Base-by-base conservation (phyloP, 1,284 basidiomycete genomes). In the Rhodotorula sp. region DNA sequence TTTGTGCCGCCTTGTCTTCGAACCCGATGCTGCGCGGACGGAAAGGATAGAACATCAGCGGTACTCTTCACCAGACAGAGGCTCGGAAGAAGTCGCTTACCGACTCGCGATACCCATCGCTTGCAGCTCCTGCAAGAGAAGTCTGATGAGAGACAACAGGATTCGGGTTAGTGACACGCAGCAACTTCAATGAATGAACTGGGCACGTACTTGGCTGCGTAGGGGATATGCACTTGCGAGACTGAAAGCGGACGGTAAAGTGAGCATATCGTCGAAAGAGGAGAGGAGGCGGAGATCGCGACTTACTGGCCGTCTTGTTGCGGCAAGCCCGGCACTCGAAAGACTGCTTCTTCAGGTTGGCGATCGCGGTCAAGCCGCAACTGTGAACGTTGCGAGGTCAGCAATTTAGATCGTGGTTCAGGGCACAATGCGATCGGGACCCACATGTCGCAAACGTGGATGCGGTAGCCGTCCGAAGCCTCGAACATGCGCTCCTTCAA, bases 391-490 rank as follows among this genome's bases (percentile, higher is more conserved):
- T 19, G 19, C 5, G 6, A 49, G 49, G 60, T 54, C 47, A 58
- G 60, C 6, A 19, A n/a, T n/a, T 8, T 16, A 3, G n/a, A 7
- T 7, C 6, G 5, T 18, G 8, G 16, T 28, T 38, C 34, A 60
- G 2, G 62, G 31, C 23, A 47, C 48, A 49, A n/a, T 34, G 28
- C 48, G 34, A 64, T 61, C 45, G 60, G 19, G 57, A 86, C 92
- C 79, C 76, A 94, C 90, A 94, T 92, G 81, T 97, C 94, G 81
- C 94, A 97, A 70, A 97, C 93, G 80, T 97, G 95, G 64, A 97
- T 84, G 62, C 94, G 88, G 68, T 78, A 78, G 12, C 92, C 93
- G 81, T 97, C 94, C 79, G 92, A 94, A 28, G 81, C 75, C 23
- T 78, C 78, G 62, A 79, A 78, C 80, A 95, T 84, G 76, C 93